These are phyloP conservation scores for Arthrinium phaeospermum DNA, from an alignment of 2,329 filamentous ascomycete genomes.

Conservation along the genomic window DNA sequence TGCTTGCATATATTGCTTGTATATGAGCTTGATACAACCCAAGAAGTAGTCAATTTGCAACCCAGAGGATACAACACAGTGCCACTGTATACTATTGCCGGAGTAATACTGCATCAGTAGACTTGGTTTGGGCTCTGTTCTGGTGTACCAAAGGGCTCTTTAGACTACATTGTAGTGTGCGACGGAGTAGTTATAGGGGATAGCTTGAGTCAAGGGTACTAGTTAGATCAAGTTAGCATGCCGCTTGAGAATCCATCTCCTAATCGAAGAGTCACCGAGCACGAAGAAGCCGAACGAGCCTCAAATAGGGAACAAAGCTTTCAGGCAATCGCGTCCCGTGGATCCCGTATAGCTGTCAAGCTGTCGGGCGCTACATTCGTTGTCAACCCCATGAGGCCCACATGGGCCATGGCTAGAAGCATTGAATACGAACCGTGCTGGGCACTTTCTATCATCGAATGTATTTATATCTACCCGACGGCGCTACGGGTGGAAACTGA, in stretches of 20 bases:
- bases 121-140: not conserved
- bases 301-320: not conserved
- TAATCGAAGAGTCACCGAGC: not conserved
- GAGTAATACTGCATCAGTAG: not conserved
- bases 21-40: not conserved
- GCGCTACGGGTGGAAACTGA: not conserved
- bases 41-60: not conserved
- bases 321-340: not conserved
- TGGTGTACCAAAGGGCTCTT: not conserved
- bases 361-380: conserved; percentile 2
- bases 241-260: not conserved
- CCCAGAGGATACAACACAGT: not conserved
- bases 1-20: not conserved
- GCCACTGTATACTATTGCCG: not conserved
- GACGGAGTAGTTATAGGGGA: not conserved
- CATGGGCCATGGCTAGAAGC: not conserved
- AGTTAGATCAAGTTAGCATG: not conserved
- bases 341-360: conserved; percentile 2
- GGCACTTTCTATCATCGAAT: not conserved
- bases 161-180: not conserved
- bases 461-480: not conserved
- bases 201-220: not conserved
- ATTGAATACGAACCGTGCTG: conserved; percentile 11
- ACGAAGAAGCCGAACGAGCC: not conserved
- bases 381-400: conserved; percentile 4